Evolutionary conservation across 2,329 filamentous ascomycete genomes (phyloP), one percentile per base, ranked within the genome.

Genomic region (Sordariomycetes sp.): DNA sequence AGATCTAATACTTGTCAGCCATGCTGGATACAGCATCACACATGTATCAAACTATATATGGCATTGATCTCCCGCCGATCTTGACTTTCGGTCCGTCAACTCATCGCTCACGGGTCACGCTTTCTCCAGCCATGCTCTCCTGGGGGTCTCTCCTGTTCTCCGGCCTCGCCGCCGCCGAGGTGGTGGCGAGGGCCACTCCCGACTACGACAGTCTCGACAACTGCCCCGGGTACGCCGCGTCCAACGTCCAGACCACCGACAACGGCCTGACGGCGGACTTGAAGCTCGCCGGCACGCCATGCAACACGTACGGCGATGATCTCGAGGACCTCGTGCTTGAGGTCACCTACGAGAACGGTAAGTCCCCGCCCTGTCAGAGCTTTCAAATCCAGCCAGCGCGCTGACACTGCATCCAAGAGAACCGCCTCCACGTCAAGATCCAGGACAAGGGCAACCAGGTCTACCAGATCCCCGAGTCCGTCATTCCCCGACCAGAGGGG

Each of bases 381-480:
- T 13, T n/a, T 2, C n/a, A 4, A n/a, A 25, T 17, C 20, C 48
- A 3, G 25, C 20, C 28, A 32, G 28, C 4, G 28, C 12, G 22
- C 24, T 51, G 22, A 53, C 25, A 17, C 39, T 7, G 15, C 17
- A n/a, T 8, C 3, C 20, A 35, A 53, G 51, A 52, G 24, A 28
- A 53, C 15, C 55, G 55, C 12, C 55, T 57, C 13, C 55, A 57
- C 15, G 55, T 57, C 45, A 57, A 53, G 36, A 88, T 90, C 58
- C 81, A 85, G 61, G 88, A 92, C 67, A 76, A 78, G 6, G 79
- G 73, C n/a, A 77, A 85, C 61, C 76, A 82, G 32, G 85, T 87
- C 53, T 92, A 88, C 64, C 87, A 91, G 66, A 80, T 92, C 1
- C 87, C 87, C 13, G 81, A 85, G 39, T 78, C 78, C 2, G 80